Percentiles rank a stretch among this genome's conserved stretches.
Evolutionary conservation across 2,329 filamentous ascomycete species (phyloP).

Genomic region (Zymoseptoria crescenta): DNA sequence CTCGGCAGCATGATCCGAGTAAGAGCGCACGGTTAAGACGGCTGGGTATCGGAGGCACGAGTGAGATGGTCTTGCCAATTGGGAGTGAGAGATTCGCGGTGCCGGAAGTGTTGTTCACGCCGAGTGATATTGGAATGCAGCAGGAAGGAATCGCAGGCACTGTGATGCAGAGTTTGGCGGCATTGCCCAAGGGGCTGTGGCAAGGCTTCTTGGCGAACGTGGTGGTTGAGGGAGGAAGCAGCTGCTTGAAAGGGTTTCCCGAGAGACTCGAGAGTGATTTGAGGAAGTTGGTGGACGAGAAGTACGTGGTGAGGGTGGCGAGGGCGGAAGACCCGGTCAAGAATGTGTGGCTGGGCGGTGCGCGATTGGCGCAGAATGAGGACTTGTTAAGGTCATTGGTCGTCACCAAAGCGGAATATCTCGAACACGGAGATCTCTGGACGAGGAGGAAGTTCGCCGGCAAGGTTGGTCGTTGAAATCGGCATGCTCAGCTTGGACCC

Average conservation of each 20-base stretch:
- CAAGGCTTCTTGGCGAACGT: conserved; percentile 79
- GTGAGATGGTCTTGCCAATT: conserved; percentile 75
- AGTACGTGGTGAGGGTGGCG: conserved; percentile 68
- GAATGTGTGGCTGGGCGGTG: conserved; percentile 80
- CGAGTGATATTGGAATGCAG: conserved; percentile 73
- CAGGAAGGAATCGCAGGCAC: conserved; percentile 76
- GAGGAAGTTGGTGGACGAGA: conserved; percentile 43
- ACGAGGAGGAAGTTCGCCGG: conserved; percentile 28
- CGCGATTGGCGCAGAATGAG: conserved; percentile 62
- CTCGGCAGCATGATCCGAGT: conserved; percentile 68
- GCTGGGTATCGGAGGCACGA: conserved; percentile 40
- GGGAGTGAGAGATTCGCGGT: conserved; percentile 88
- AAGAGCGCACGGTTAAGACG: conserved; percentile 47
- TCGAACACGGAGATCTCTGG: conserved; percentile 62
- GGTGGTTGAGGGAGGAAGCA: conserved; percentile 79
- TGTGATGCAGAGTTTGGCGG: conserved; percentile 69
- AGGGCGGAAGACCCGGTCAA: conserved; percentile 65
- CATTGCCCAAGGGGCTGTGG: conserved; percentile 73
- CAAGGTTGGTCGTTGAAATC: conserved; percentile 20
- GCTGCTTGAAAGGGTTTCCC: conserved; percentile 71
- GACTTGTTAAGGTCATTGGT: conserved; percentile 56
- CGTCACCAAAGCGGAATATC: conserved; percentile 85
- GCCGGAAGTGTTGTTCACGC: conserved; percentile 83
- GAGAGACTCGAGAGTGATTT: conserved; percentile 52
- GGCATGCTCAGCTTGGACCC: conserved; percentile 7